Conservation (phyloP, 805 yeast species). For the Zygosaccharomyces lentus region DNA sequence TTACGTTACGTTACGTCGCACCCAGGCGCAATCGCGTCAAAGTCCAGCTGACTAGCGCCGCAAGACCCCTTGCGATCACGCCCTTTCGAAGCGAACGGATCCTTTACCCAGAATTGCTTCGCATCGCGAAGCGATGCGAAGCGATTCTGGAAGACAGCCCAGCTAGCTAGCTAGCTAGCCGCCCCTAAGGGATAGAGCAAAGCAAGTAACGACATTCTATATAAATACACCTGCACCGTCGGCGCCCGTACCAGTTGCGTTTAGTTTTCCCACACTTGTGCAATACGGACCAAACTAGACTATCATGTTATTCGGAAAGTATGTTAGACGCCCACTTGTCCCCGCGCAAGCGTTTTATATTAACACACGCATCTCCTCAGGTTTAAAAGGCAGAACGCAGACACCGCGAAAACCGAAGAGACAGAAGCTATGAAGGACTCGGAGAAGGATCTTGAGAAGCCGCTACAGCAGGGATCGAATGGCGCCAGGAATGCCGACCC, state of each 20-base stretch:
- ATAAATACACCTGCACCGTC: background rate
- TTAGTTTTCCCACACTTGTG: no score
- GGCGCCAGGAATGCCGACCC: background rate
- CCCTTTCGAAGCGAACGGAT: background rate
- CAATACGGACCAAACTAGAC: no score
- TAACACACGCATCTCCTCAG: background rate
- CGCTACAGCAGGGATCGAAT: background rate
- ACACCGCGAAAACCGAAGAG: background rate
- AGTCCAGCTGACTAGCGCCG: background rate
- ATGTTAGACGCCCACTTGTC: background rate
- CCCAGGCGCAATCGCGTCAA: slow-evolving; percentile 10
- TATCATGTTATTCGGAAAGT: slow-evolving; percentile 2
- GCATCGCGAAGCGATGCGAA: background rate
- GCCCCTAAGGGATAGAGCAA: slow-evolving; percentile 5
- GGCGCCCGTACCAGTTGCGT: no score
- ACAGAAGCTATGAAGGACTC: background rate
- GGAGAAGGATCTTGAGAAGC: slow-evolving; percentile 1
- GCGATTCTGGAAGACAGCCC: background rate
- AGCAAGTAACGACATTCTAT: background rate
- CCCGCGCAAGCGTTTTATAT: background rate
- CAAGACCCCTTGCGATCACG: background rate
- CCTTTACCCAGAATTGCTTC: background rate
- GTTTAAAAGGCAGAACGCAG: slow-evolving; percentile 4
- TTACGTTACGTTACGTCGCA: background rate
- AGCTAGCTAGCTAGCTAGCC: background rate